A percentile compares a stretch with the other conserved stretches of the same genome.
phyloP scores from a whole-genome alignment of 495 filamentous ascomycete species.

The Aspergillus ellipticus region DNA sequence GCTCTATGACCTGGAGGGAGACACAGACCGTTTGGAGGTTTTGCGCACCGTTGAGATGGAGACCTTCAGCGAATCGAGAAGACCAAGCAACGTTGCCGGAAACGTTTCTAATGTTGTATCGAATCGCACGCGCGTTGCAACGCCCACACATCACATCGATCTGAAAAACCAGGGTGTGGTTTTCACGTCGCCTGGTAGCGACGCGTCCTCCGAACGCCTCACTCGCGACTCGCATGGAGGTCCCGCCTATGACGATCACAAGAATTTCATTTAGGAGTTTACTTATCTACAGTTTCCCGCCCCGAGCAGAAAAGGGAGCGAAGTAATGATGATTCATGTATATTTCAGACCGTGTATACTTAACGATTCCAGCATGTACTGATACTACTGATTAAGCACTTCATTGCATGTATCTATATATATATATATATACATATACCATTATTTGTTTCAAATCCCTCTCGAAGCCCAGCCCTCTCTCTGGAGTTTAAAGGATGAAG shows the following conservation, averaged over 20 bases:
- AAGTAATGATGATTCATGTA: neutral
- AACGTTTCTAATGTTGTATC: conserved; percentile 13
- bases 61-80: conserved; percentile 25
- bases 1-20: conserved; percentile 2
- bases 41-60: conserved; percentile 35
- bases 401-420: too few relatives aligned
- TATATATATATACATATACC: too few relatives aligned
- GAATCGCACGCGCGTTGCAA: conserved; percentile 15
- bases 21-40: conserved; percentile 16
- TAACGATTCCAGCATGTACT: neutral
- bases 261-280: neutral
- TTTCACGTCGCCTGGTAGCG: conserved; percentile 21
- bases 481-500: too few relatives aligned
- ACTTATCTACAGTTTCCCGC: neutral
- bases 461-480: too few relatives aligned
- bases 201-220: conserved; percentile 10
- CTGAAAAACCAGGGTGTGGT: conserved; percentile 15
- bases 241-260: neutral
- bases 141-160: conserved; percentile 16
- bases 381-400: too few relatives aligned
- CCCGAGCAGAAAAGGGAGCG: too few relatives aligned
- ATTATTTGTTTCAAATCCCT: too few relatives aligned
- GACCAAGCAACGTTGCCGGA: conserved; percentile 10
- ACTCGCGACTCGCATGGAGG: conserved; percentile 1
- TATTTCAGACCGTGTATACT: neutral